Conservation (phyloP, 805 yeast genomes). For the Cyberlindnera euphorbiae region DNA sequence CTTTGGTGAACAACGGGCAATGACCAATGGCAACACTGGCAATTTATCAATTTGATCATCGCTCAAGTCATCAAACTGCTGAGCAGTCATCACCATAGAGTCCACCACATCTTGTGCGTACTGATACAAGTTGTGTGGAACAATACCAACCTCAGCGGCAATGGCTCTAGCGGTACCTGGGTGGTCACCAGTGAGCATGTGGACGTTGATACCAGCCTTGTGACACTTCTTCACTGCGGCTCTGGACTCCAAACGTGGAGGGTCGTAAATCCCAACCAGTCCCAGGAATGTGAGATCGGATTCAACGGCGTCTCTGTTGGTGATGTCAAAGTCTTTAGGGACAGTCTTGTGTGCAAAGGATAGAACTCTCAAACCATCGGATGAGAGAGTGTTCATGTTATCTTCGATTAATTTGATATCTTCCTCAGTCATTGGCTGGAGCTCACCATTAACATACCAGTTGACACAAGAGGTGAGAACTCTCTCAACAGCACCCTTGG, state of each 20-base stretch:
- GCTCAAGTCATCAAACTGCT: slow-evolving; percentile 58
- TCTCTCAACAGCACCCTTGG: slow-evolving; percentile 79
- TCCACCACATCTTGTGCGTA: slow-evolving; percentile 52
- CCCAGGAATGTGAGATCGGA: slow-evolving; percentile 54
- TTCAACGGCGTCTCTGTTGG: slow-evolving; percentile 47
- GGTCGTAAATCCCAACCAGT: slow-evolving; percentile 74
- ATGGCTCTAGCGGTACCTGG: slow-evolving; percentile 75
- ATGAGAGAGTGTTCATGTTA: slow-evolving; percentile 55
- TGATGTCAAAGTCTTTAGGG: slow-evolving; percentile 27
- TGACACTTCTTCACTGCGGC: slow-evolving; percentile 63
- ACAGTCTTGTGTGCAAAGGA: slow-evolving; percentile 54
- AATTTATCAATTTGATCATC: slow-evolving; percentile 57
- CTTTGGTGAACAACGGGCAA: slow-evolving; percentile 81
- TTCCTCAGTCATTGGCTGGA: slow-evolving; percentile 34
- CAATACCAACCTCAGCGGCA: slow-evolving; percentile 76
- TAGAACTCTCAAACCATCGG: slow-evolving; percentile 66
- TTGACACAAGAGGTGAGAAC: slow-evolving; percentile 49
- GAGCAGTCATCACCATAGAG: slow-evolving; percentile 73
- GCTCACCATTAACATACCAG: slow-evolving; percentile 40
- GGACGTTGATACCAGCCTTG: slow-evolving; percentile 71
- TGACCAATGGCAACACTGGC: slow-evolving; percentile 69
- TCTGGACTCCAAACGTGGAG: slow-evolving; percentile 68
- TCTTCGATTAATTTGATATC: slow-evolving; percentile 40
- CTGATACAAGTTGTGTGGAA: slow-evolving; percentile 56
- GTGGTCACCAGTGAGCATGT: slow-evolving; percentile 81